These are phyloP conservation scores for Gautieria morchelliformis DNA, from an alignment of 768 basidiomycete genomes.

Conservation along the genomic window DNA sequence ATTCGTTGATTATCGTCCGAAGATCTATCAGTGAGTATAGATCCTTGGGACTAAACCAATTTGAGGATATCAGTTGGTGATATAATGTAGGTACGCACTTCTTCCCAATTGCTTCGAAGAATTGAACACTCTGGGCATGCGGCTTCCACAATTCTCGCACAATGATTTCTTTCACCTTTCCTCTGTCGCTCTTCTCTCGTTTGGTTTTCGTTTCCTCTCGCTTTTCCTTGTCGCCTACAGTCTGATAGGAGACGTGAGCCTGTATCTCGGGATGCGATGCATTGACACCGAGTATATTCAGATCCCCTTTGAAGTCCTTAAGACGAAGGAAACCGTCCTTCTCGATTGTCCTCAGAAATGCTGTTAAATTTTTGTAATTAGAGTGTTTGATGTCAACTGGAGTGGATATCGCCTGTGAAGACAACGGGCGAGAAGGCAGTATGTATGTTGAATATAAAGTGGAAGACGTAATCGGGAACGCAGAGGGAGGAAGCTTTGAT, in stretches of 20 bases:
- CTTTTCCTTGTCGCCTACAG: conserved; percentile 56
- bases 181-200: conserved; percentile 37
- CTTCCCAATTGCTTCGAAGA: conserved; percentile 57
- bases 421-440: conserved; percentile 63
- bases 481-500: conserved; percentile 33
- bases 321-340: conserved; percentile 65
- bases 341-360: conserved; percentile 70
- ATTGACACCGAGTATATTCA: conserved; percentile 35
- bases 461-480: conserved; percentile 71
- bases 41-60: conserved; percentile 32
- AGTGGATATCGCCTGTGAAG: conserved; percentile 11
- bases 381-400: conserved; percentile 70
- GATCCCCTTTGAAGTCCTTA: conserved; percentile 48
- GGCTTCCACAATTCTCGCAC: conserved; percentile 75
- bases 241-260: conserved; percentile 42
- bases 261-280: conserved; percentile 46
- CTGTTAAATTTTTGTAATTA: conserved; percentile 67
- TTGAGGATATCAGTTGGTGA: background rate
- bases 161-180: conserved; percentile 37
- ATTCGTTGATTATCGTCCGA: conserved; percentile 46
- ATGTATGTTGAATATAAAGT: conserved; percentile 68
- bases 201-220: conserved; percentile 52
- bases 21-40: conserved; percentile 52
- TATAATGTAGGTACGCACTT: conserved; percentile 36
- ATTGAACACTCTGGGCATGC: conserved; percentile 38